Percentiles rank a stretch among this genome's conserved stretches.
Evolutionary conservation across 2,329 filamentous ascomycete species (phyloP).

Genomic region (Fusarium circinatum): DNA sequence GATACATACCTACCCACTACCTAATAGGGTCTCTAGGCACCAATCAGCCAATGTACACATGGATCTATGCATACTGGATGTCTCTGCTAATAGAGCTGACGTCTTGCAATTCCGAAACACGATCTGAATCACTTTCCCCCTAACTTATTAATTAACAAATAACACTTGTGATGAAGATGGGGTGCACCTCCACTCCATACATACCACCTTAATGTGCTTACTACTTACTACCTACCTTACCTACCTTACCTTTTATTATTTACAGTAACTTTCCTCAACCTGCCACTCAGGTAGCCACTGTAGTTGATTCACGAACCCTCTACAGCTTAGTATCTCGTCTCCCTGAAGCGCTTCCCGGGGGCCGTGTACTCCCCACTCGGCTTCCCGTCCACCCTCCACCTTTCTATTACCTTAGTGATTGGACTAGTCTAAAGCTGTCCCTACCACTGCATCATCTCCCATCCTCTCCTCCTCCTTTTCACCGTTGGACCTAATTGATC

Average conservation of each 20-base stretch:
- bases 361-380: conserved; percentile 28
- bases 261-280: background rate
- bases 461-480: conserved; percentile 36
- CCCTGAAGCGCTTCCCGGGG: conserved; percentile 20
- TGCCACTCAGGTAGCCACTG: conserved; percentile 13
- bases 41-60: background rate
- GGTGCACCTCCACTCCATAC: background rate
- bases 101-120: conserved; percentile 24
- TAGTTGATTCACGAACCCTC: conserved; percentile 27
- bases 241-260: background rate
- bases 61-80: background rate
- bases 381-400: conserved; percentile 28
- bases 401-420: conserved; percentile 6
- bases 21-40: background rate
- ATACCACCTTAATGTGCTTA: background rate
- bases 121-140: conserved; percentile 27
- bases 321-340: conserved; percentile 29
- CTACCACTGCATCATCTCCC: conserved; percentile 34
- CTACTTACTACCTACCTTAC: background rate
- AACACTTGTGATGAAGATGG: background rate
- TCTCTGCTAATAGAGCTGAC: conserved; percentile 7
- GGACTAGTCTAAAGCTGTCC: conserved; percentile 4
- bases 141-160: background rate
- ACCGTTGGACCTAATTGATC: conserved; percentile 29
- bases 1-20: background rate